Percentiles rank a stretch among this genome's conserved stretches.
Evolutionary conservation across 106 monocot species (phyloP).

Genomic region (Apostasia ramifera): DNA sequence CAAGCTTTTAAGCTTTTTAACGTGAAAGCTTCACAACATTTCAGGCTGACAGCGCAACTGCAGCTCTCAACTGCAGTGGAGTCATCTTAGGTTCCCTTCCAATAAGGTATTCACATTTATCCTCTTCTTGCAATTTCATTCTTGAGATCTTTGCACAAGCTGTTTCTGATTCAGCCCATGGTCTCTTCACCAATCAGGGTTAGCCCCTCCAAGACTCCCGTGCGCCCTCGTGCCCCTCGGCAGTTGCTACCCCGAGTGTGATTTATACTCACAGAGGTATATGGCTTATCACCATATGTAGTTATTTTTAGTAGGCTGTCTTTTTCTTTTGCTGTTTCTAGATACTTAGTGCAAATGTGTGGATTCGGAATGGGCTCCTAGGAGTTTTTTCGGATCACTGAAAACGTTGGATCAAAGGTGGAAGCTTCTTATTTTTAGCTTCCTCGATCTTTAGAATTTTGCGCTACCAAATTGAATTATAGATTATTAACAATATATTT

Average conservation of each 20-base stretch:
- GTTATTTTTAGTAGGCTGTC: not conserved
- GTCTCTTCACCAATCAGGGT: constrained; percentile 26
- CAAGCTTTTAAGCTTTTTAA: not conserved
- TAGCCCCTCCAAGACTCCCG: constrained; percentile 62
- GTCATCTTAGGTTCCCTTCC: constrained; percentile 14
- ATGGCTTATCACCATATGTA: not conserved
- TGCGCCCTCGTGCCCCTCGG: constrained; percentile 34
- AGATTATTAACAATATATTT: no score
- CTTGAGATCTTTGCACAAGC: not conserved
- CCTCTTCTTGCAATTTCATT: not conserved
- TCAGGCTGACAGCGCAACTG: constrained; percentile 19
- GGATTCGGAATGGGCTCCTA: no score
- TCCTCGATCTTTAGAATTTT: no score
- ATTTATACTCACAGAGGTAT: not conserved
- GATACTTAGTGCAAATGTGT: no score
- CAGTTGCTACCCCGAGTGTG: not conserved
- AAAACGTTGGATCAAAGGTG: no score
- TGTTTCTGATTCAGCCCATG: not conserved
- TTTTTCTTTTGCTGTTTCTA: not conserved
- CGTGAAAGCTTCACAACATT: not conserved
- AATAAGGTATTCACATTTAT: constrained; percentile 9
- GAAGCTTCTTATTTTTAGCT: no score
- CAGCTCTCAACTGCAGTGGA: constrained; percentile 18
- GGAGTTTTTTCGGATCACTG: no score
- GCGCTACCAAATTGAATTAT: no score